Evolutionary conservation across 2,329 filamentous ascomycete species (phyloP).

Genomic region (Coleophoma crateriformis): DNA sequence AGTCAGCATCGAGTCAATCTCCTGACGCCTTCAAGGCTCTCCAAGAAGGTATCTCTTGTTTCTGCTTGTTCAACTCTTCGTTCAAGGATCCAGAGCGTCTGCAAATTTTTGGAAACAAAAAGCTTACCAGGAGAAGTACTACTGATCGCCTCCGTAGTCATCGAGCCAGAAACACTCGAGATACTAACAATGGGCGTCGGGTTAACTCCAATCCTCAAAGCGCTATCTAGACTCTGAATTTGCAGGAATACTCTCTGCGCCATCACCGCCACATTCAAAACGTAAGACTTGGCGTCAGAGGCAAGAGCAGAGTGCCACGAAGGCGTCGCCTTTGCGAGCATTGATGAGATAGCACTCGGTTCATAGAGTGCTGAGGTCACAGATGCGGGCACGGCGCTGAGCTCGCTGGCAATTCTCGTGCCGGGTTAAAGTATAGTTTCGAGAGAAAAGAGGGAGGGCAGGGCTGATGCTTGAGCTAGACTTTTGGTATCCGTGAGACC

Average conservation of each 20-base stretch:
- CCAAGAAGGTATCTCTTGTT: too few relatives aligned
- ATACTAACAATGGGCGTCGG: neutral
- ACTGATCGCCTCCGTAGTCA: conserved; percentile 1
- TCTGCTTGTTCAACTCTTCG: too few relatives aligned
- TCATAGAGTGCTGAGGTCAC: conserved; percentile 3
- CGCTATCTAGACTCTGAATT: conserved; percentile 1
- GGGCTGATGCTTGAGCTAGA: neutral
- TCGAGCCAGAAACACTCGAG: conserved; percentile 1
- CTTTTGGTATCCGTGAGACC: neutral
- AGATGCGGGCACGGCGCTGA: conserved; percentile 5
- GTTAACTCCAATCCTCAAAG: neutral
- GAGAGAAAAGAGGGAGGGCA: conserved; percentile 5
- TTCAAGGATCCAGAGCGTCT: too few relatives aligned
- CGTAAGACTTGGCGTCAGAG: conserved; percentile 4
- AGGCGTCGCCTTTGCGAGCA: neutral
- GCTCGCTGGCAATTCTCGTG: conserved; percentile 2
- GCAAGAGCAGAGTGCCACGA: conserved; percentile 6
- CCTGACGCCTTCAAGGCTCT: too few relatives aligned
- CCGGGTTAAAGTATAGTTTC: conserved; percentile 1
- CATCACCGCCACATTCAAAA: neutral
- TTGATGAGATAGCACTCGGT: conserved; percentile 2
- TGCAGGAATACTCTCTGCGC: conserved; percentile 1
- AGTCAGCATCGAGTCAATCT: too few relatives aligned
- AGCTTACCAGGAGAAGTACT: neutral
- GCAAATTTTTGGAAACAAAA: neutral